Evolutionary conservation across 2,329 filamentous ascomycete genomes (phyloP), one percentile per base, ranked within the genome.

Genomic region (Phialocephala sp.): DNA sequence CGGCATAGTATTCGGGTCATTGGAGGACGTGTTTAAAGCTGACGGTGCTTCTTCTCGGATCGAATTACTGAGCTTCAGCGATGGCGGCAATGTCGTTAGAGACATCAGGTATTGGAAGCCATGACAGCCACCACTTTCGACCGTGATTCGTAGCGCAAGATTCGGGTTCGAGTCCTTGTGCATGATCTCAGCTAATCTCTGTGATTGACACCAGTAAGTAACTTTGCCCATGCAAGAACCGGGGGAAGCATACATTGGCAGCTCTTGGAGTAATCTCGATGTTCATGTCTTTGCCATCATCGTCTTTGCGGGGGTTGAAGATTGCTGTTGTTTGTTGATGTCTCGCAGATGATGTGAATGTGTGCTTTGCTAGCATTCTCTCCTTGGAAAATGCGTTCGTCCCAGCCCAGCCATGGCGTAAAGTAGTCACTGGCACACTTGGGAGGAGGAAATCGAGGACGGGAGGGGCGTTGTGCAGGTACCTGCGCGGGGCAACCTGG

Each of bases 91-190:
- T 0, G 86, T 87, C 2, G 92, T 90, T 4, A 98, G 84, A 18
- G 89, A 92, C 92, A 99, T 97, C 56, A 97, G 82, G 76, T 99
- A 99, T 77, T 99, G 95, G 78, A 99, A 99, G 59, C 95, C 95
- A 79, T 99, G 95, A 78, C 95, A 99, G 63, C 95, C 95, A 69
- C 95, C 95, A 64, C 91, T 93, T 76, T 97, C 93, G 65, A 99
- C 94, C 67, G 91, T 90, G 71, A 99, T 91, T 60, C 94, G 91
- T n/a, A 99, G 85, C 27, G 93, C 92, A 37, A 97, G 87, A 74
- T 91, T 84, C 1, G 92, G 92, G 76, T 97, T 96, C 20, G 77
- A 75, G 73, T 91, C 89, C 72, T 88, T 87, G 43, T 80, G 75
- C 84, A 92, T 93, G 69, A 95, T 97, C 70, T 92, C 85, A 68